Base-by-base conservation (phyloP, 192 early-diverging fungal genomes). In the Bifiguratus adelaidae region DNA sequence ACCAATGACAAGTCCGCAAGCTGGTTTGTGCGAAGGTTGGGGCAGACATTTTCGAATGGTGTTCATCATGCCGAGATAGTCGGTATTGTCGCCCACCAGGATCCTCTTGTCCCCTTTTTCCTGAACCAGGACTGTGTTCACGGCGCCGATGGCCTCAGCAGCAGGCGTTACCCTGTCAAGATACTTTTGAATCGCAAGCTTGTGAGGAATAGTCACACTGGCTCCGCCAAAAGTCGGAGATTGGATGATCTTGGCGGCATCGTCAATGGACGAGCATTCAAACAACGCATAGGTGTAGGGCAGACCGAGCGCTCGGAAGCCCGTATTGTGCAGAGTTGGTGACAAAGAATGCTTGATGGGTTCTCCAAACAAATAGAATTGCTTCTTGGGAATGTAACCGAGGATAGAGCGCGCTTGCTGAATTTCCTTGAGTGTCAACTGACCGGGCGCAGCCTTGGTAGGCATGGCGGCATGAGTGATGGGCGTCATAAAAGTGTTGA, bases 191-290 rank as follows among this genome's bases (percentile, higher is more conserved):
- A 96, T 78, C 8, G 75, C 75, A 35, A 88, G 67, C 73, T 99
- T 99, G 58, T 88, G 80, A 42, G 96, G 96, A 40, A 97, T 97
- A 3, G 96, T 99, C 1, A 99, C 87, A 15, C 85, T 88, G 1
- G 87, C 90, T 43, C 96, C 96, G 36, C 92, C 92, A 81, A 95
- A 97, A 40, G 74, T 52, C 4, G 61, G 21, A 40, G 63, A 40
- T 13, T 71, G 32, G 25, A 71, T 61, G 13, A 60, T 58, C n/a
- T 63, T 61, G 26, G 80, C 58, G 38, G 78, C 81, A 23, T 73
- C 61, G 13, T 75, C 68, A 6, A 82, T 71, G 24, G 68, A 61
- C 2, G 74, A 62, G 0, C 81, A 82, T 58, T 97, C 90, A 19
- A 67, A 67, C 16, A 93, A 63, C 16, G 60, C 58, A 62, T 95